phyloP scores from a whole-genome alignment of 2,329 filamentous ascomycete genomes.

The Colletotrichum agaves region DNA sequence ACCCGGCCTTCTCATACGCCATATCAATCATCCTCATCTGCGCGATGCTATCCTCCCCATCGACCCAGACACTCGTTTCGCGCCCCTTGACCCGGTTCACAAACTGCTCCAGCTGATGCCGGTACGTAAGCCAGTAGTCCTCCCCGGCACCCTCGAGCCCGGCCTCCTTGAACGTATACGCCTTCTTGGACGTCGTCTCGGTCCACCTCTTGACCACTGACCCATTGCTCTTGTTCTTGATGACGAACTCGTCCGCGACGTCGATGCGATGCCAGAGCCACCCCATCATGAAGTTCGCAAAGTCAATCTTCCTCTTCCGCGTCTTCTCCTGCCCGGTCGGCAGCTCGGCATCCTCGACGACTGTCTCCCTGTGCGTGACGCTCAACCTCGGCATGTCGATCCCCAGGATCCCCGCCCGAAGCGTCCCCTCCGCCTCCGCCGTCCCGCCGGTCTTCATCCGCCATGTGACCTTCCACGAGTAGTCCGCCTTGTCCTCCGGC shows the following conservation, averaged over 20 bases:
- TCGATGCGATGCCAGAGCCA: conserved; percentile 49
- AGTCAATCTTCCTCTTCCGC: conserved; percentile 43
- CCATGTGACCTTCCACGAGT: conserved; percentile 49
- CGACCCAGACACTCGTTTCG: conserved; percentile 52
- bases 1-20: conserved; percentile 53
- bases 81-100: conserved; percentile 56
- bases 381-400: conserved; percentile 38
- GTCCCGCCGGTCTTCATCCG: conserved; percentile 52
- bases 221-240: conserved; percentile 41
- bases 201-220: conserved; percentile 41
- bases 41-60: conserved; percentile 53
- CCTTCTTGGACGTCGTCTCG: conserved; percentile 44
- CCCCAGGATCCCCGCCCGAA: conserved; percentile 37
- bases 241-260: conserved; percentile 48
- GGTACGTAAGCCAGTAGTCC: conserved; percentile 56
- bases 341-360: conserved; percentile 35
- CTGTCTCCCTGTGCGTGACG: conserved; percentile 39
- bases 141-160: conserved; percentile 46
- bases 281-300: conserved; percentile 44
- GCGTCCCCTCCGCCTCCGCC: conserved; percentile 45
- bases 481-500: conserved; percentile 48
- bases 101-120: conserved; percentile 60
- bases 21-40: conserved; percentile 60
- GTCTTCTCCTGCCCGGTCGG: conserved; percentile 41
- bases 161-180: conserved; percentile 49